These are phyloP conservation scores for Rubia peregrina DNA, from an alignment of 305 asterid species.

Conservation along the genomic window DNA sequence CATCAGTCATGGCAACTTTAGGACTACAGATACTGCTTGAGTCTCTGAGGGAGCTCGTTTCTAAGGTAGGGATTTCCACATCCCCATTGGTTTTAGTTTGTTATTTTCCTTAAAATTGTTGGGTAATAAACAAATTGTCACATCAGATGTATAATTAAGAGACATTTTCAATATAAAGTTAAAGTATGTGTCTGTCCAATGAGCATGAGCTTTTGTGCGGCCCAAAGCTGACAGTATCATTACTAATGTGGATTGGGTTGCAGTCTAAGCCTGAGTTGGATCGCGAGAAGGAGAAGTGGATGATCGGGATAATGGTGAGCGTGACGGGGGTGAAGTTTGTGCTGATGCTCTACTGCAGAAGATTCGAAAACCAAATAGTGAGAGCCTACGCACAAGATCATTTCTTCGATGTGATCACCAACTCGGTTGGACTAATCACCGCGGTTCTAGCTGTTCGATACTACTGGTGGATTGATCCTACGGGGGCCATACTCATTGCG, in stretches of 20 bases:
- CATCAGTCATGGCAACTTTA: conserved; percentile 90
- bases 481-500: conserved; percentile 80
- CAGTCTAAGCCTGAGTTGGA: conserved; percentile 50
- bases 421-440: conserved; percentile 69
- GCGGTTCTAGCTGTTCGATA: conserved; percentile 70
- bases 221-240: too few species aligned
- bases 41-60: conserved; percentile 55
- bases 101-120: too few species aligned
- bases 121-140: too few species aligned
- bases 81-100: not conserved
- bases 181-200: too few species aligned
- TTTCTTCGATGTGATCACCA: conserved; percentile 83
- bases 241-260: not conserved
- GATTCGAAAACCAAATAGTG: conserved; percentile 74
- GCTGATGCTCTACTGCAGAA: conserved; percentile 73
- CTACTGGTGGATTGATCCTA: conserved; percentile 94
- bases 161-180: too few species aligned
- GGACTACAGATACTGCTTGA: conserved; percentile 81
- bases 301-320: conserved; percentile 82
- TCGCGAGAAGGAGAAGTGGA: conserved; percentile 71
- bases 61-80: conserved; percentile 39
- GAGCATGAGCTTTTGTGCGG: too few species aligned
- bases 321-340: conserved; percentile 70
- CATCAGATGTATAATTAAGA: too few species aligned
- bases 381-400: conserved; percentile 93